Base-by-base conservation (phyloP, 768 basidiomycete species). In the Myochromella boudieri region DNA sequence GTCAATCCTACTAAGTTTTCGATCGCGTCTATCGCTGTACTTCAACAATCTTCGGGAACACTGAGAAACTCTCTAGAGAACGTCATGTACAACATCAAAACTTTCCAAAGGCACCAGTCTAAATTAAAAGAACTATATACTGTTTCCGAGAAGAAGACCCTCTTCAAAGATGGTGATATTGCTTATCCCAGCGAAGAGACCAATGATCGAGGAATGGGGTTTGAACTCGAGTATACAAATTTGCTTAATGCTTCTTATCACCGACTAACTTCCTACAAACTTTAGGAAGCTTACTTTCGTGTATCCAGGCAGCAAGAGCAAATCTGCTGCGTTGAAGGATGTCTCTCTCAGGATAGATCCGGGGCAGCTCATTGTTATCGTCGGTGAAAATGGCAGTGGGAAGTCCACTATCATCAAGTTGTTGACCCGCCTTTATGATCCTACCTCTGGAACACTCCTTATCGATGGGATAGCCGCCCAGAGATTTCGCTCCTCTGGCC, bases 371-470 rank as follows among this genome's bases (percentile, higher is more conserved):
- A 73, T 78, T 14, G 74, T 82, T 26, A 64, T 84, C n/a, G 81
- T 84, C 6, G 80, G 81, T 21, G 63, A 63, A 2, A 84, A 82
- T 51, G 80, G 81, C 4, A 73, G 72, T 42, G 80, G 79, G 1
- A 81, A 81, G 51, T 74, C 76, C 3, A 78, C 78, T 0, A 50
- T 81, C 15, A 61, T 82, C 14, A 77, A 77, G 36, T 61, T 82
- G 10, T 59, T 84, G 3, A 66, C 77, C 0, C 64, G 78, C 1
- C 55, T 81, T 3, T 80, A 76, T 54, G 73, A 78, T 39, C 68
- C 72, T 0, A 66, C 67, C 0, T 59, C 64, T 0, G 81, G 79
- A 0, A 54, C 67, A 6, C 37, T 82, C 4, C 55, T 72, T 12
- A 62, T 82, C 26, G 74, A 82, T 42, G 72, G 68, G 6, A 28